Evolutionary conservation across 176 grass and related monocot species (phyloP).

Genomic region (Dactylis glomerata): DNA sequence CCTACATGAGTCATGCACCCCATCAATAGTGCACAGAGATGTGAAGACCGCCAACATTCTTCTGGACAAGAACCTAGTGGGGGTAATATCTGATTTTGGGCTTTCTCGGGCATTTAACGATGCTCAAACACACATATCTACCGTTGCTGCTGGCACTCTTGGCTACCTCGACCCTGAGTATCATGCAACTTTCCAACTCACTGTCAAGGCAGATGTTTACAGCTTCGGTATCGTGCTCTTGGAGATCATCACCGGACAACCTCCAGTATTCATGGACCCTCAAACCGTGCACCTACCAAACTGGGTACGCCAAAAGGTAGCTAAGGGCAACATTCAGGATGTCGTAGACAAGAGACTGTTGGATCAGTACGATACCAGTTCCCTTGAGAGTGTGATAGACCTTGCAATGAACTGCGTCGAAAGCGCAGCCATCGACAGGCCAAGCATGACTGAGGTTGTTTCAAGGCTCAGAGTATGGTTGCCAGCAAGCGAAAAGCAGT

Average conservation of each 20-base stretch:
- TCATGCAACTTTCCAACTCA: neutral
- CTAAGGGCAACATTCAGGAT: neutral
- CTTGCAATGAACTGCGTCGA: neutral
- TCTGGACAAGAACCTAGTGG: no score
- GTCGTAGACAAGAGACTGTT: neutral
- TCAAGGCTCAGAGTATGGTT: neutral
- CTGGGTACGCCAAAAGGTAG: neutral
- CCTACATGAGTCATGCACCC: no score
- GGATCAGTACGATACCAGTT: neutral
- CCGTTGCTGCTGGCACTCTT: neutral
- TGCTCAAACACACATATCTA: conserved; percentile 5
- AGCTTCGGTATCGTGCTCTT: neutral
- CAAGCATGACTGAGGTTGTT: conserved; percentile 11
- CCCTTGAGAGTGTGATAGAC: neutral
- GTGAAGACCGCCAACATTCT: no score
- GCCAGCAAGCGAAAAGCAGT: neutral
- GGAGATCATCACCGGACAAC: neutral
- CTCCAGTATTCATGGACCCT: neutral
- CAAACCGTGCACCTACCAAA: neutral
- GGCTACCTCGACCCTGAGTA: conserved; percentile 21
- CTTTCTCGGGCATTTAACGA: neutral
- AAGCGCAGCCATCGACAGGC: neutral
- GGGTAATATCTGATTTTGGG: conserved; percentile 16
- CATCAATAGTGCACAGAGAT: no score
- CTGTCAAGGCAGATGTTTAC: neutral